Evolutionary conservation across 116 monocot species (phyloP), one percentile per base, ranked within the genome.

Genomic region (Dioscorea cayenensis): DNA sequence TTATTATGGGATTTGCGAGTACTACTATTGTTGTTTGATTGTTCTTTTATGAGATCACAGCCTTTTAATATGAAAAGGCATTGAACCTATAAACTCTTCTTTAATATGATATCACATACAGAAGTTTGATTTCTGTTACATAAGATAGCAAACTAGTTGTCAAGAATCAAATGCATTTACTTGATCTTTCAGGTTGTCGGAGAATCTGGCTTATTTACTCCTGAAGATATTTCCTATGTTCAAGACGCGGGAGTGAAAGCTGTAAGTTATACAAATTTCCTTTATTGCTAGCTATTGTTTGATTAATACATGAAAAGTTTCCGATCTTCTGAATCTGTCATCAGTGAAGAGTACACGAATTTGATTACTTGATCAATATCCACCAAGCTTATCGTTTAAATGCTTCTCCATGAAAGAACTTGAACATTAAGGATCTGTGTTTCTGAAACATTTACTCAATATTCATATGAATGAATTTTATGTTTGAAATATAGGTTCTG

Each of bases 191-290:
- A 95, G 91, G 86, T 89, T 23, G 91, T 95, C 14, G 91, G 87
- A 32, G 91, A 95, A 73, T 95, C 95, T 38, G 91, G 83, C n/a
- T 74, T 95, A 22, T 91, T 95, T 70, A 85, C 86, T 71, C 91
- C 95, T 51, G 64, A 77, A 22, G 89, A 95, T 72, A 86, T 95
- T 61, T 68, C 95, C 17, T 88, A 76, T 78, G 91, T 91, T 71
- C 89, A 91, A 75, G 77, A 85, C 71, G 84, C 95, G 59, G 95
- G 95, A 28, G 91, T 89, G 36, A 76, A 79, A 82, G 95, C 89
- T 12, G 91, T 94, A 85, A 78, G 80, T 52, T 49, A 55, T 55
- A 2, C 10, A 27, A 23, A 62, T 27, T 23, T 62, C 8, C 55
- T 55, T 2, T 16, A 18, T 55, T n/a, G n/a, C 14, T 19, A 18